Evolutionary conservation across 1,284 basidiomycete genomes (phyloP).

Genomic region (Melampsora abietis-canadensis): DNA sequence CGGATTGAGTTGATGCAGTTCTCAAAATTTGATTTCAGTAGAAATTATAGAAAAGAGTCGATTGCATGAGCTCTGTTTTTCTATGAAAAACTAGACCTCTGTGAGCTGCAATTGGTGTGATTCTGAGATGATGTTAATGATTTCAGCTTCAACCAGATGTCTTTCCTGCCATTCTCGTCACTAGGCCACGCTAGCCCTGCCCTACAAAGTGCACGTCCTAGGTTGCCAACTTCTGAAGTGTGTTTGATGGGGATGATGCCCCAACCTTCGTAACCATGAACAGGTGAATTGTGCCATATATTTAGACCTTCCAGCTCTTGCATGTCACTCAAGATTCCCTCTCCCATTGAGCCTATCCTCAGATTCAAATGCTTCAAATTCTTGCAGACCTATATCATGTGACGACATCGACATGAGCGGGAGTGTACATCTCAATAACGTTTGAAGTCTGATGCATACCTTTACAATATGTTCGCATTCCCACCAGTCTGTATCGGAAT

Average conservation of each 20-base stretch:
- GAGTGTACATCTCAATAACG: not conserved
- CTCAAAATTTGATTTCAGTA: no score
- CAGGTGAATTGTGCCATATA: conserved; percentile 29
- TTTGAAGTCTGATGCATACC: conserved; percentile 10
- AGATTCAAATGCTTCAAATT: conserved; percentile 21
- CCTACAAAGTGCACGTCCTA: conserved; percentile 14
- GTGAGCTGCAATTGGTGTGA: no score
- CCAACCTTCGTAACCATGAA: conserved; percentile 26
- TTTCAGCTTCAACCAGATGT: conserved; percentile 42
- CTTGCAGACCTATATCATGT: not conserved
- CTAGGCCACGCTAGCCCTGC: conserved; percentile 33
- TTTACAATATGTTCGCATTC: conserved; percentile 9
- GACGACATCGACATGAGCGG: not conserved
- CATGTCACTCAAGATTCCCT: conserved; percentile 1
- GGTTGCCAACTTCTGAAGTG: not conserved
- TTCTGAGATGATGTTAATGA: not conserved
- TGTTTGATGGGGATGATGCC: conserved; percentile 24
- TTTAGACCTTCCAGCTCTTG: conserved; percentile 16
- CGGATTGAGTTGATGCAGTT: no score
- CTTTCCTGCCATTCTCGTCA: conserved; percentile 17
- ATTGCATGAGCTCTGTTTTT: no score
- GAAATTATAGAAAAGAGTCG: no score
- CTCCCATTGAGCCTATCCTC: conserved; percentile 22
- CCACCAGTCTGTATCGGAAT: not conserved
- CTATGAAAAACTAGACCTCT: no score